Evolutionary conservation across 805 yeast genomes (phyloP), one percentile per base, ranked within the genome.

Genomic region (Wickerhamomyces sydowiorum): DNA sequence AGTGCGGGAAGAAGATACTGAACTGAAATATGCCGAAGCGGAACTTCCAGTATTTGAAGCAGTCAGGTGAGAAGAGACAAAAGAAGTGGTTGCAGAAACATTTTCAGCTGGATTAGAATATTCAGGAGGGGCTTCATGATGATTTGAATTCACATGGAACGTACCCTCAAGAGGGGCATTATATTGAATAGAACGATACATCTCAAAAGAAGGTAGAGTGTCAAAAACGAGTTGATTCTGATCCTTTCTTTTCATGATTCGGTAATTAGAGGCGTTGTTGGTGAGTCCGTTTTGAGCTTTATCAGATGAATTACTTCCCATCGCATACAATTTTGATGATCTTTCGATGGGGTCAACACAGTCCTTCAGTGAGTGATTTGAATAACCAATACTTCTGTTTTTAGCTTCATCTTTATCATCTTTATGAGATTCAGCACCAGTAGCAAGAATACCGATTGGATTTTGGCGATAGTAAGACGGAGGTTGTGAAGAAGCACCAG

Each of bases 121-220:
- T n/a, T 19, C 27, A 7, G 40, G 40, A 15, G 40, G 40, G 23
- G 68, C 3, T 40, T 56, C 5, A 2, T 73, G 72, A 5, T 43
- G 34, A 0, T 59, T 60, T 17, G 55, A 42, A 12, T 32, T 15
- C 13, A 59, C 37, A 23, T 3, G 48, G 39, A 62, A 56, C 42
- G 69, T 72, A 39, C 54, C 56, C 39, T n/a, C n/a, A n/a, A 67
- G 66, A 44, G 69, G 71, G 24, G 50, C 49, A 41, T 64, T 68
- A 42, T 67, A 17, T 27, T 36, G 39, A 6, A 69, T 67, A 14
- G 72, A 63, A 49, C 69, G 74, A 44, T 65, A 70, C 75, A 70
- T 70, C 42, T 70, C 74, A 45, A 70, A 70, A 12, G 73, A 67
- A 1, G 75, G 75, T 32, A 70, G 56, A 4, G 69, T 60, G 49